phyloP scores from a whole-genome alignment of 31 red algal species.

The Asparagopsis taxiformis region DNA sequence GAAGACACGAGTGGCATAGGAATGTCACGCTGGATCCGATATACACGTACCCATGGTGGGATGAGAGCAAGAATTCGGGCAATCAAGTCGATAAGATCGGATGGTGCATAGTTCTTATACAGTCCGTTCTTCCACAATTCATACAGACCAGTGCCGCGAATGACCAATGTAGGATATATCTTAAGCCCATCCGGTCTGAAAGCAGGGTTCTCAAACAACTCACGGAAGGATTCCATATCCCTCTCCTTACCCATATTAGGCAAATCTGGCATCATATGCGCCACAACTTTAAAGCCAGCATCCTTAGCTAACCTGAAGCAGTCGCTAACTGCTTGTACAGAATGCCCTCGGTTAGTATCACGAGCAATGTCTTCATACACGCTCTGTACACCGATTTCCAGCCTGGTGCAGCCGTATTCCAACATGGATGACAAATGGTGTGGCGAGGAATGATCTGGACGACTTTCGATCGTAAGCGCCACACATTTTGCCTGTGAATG shows the following conservation, averaged over 20 bases:
- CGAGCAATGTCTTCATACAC: conserved; percentile 95
- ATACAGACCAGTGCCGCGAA: conserved; percentile 94
- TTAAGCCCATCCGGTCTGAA: conserved; percentile 98
- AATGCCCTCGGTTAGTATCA: conserved; percentile 96
- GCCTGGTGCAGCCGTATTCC: conserved; percentile 92
- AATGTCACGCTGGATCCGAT: conserved; percentile 98
- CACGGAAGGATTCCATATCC: conserved; percentile 92
- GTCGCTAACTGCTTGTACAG: conserved; percentile 91
- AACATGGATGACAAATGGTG: conserved; percentile 91
- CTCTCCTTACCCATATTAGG: conserved; percentile 96
- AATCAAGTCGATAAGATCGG: conserved; percentile 83
- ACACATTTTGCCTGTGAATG: conserved; percentile 84
- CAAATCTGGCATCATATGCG: conserved; percentile 98
- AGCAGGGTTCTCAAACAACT: conserved; percentile 98
- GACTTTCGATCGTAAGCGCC: conserved; percentile 96
- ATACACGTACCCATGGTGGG: conserved; percentile 97
- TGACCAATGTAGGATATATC: conserved; percentile 97
- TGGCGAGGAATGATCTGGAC: conserved; percentile 91
- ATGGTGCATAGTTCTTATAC: conserved; percentile 90
- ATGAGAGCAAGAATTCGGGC: conserved; percentile 87
- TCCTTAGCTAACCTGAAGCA: conserved; percentile 97
- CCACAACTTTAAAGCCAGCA: conserved; percentile 96
- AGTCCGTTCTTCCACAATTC: conserved; percentile 95
- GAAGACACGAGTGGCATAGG: conserved; percentile 99
- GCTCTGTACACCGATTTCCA: conserved; percentile 98